Conservation (phyloP, 331 rosid species). For the Acacia concinna region DNA sequence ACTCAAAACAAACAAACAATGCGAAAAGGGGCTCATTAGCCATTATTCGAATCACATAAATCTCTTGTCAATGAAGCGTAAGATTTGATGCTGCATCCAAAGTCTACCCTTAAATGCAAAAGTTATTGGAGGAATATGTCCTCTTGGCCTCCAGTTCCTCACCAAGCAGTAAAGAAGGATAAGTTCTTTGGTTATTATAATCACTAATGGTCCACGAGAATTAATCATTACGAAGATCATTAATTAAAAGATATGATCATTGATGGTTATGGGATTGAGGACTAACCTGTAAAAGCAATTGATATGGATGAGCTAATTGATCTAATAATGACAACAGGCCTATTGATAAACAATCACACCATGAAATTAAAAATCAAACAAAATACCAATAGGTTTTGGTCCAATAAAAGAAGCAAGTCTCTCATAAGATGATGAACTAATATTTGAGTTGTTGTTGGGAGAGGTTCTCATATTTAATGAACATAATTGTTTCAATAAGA, state of each 20-base stretch:
- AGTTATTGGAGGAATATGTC: constrained; percentile 1
- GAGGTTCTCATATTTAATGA: too few relatives aligned
- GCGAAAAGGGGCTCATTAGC: background rate
- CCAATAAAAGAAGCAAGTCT: too few relatives aligned
- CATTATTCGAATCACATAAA: background rate
- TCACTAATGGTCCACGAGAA: background rate
- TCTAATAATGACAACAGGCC: background rate
- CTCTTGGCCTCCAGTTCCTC: background rate
- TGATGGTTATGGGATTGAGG: background rate
- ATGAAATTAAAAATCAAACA: background rate
- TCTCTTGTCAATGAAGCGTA: background rate
- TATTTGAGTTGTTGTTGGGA: too few relatives aligned
- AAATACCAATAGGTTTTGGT: too few relatives aligned
- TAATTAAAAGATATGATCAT: background rate
- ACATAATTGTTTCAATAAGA: too few relatives aligned
- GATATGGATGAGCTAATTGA: background rate
- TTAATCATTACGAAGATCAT: background rate
- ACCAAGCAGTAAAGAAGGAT: background rate
- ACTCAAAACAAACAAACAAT: background rate
- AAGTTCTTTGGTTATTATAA: background rate
- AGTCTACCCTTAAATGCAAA: background rate
- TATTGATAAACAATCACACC: background rate
- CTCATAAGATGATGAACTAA: too few relatives aligned
- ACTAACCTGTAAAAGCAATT: background rate
- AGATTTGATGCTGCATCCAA: background rate